Evolutionary conservation across 208 protist species (phyloP).

Genomic region (Wallacemonas collosoma): DNA sequence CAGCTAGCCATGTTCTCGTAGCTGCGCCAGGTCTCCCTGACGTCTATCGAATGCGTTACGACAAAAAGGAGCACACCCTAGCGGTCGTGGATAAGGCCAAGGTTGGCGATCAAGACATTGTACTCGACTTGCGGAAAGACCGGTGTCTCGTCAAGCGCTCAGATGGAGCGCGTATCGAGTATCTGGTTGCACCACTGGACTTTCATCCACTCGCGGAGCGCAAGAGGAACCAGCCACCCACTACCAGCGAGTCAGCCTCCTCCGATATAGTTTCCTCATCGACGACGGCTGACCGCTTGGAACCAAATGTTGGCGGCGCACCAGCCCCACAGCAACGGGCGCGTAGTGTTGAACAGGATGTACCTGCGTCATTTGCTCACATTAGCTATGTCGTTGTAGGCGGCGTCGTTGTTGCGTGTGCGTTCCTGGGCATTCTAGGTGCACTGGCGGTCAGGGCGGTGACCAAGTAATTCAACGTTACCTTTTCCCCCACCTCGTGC

Average conservation of each 20-base stretch:
- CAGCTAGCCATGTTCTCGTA: constrained; percentile 36
- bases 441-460: not conserved
- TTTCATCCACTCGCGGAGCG: constrained; percentile 1
- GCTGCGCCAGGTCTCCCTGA: constrained; percentile 26
- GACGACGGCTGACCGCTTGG: not conserved
- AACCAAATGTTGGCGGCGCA: not conserved
- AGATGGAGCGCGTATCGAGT: not conserved
- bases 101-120: not conserved
- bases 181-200: constrained; percentile 7
- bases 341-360: not conserved
- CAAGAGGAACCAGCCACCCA: not conserved
- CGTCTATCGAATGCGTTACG: constrained; percentile 32
- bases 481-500: not conserved
- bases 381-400: not conserved
- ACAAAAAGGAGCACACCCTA: constrained; percentile 21
- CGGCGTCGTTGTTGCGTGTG: not conserved
- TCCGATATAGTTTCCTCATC: not conserved
- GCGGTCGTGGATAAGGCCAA: constrained; percentile 23
- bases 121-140: not conserved
- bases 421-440: not conserved
- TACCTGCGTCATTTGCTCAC: not conserved
- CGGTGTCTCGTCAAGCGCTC: constrained; percentile 9
- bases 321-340: no score
- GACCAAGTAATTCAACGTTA: not conserved
- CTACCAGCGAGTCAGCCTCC: not conserved